Percentiles rank a stretch among this genome's conserved stretches.
Conservation (phyloP, 2,329 filamentous ascomycete species). For the Aspergillus intermedius region DNA sequence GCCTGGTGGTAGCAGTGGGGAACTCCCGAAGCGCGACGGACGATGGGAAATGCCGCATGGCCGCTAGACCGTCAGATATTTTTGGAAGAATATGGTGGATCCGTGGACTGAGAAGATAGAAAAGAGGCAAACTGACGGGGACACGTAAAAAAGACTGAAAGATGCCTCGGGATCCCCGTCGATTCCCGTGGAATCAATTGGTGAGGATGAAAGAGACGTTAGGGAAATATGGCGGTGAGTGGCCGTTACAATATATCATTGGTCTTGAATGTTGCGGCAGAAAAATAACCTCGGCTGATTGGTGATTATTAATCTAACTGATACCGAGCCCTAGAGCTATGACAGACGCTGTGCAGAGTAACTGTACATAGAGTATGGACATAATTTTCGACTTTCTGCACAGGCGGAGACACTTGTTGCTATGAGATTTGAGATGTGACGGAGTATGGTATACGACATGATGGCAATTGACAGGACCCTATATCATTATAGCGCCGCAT, state of each 20-base stretch:
- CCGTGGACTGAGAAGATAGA: background rate
- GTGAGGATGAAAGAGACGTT: background rate
- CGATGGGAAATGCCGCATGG: slow-evolving; percentile 5
- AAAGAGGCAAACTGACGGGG: background rate
- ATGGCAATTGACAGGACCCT: too few relatives aligned
- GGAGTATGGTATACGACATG: too few relatives aligned
- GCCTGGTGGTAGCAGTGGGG: slow-evolving; percentile 11
- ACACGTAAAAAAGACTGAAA: background rate
- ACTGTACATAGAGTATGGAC: too few relatives aligned
- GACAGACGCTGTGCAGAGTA: background rate
- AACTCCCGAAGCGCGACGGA: slow-evolving; percentile 10
- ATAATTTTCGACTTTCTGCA: too few relatives aligned
- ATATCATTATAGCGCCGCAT: too few relatives aligned
- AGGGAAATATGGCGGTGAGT: background rate
- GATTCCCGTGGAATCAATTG: background rate
- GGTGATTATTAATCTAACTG: background rate
- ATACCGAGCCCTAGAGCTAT: too few relatives aligned
- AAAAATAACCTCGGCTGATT: background rate
- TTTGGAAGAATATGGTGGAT: background rate
- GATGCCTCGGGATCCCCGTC: background rate
- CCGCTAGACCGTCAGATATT: background rate
- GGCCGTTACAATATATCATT: background rate
- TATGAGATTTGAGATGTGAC: too few relatives aligned
- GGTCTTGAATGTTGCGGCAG: background rate
- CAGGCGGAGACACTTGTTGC: too few relatives aligned